A percentile compares a stretch with the other conserved stretches of the same genome.
Conservation (phyloP, 78 protist species). For the Dictyostelium capitatum region DNA sequence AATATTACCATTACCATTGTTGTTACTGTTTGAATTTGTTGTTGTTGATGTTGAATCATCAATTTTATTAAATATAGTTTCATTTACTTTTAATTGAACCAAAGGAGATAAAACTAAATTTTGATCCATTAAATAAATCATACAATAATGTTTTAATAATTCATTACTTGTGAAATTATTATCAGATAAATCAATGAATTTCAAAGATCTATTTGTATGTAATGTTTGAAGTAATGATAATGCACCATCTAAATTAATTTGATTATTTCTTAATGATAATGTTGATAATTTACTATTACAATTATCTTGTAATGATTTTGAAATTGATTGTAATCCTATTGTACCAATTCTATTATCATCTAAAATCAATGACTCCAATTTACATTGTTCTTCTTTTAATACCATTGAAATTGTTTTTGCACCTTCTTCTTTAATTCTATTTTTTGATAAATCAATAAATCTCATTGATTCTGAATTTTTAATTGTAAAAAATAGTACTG, state of each 20-base stretch:
- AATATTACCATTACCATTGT: background rate
- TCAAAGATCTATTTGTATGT: constrained; percentile 13
- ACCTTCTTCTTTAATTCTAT: constrained; percentile 44
- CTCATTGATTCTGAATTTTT: constrained; percentile 12
- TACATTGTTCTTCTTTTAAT: background rate
- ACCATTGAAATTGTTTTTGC: constrained; percentile 21
- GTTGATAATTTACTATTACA: background rate
- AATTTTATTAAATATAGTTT: constrained; percentile 18
- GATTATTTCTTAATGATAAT: background rate
- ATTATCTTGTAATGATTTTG: constrained; percentile 23
- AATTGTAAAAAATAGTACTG: background rate
- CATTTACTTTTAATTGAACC: constrained; percentile 13
- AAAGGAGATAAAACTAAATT: constrained; percentile 15
- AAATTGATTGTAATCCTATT: background rate
- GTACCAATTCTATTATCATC: constrained; percentile 30
- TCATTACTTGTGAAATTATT: background rate
- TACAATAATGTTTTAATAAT: constrained; percentile 3
- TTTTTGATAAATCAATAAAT: constrained; percentile 10
- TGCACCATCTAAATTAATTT: constrained; percentile 5
- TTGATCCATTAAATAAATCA: background rate
- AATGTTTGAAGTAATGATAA: constrained; percentile 11
- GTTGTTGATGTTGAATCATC: background rate
- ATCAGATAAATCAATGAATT: constrained; percentile 1
- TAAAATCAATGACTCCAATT: background rate
- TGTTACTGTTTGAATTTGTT: background rate